Evolutionary conservation across 2,329 filamentous ascomycete genomes (phyloP).

Genomic region (Aspergillus niger): DNA sequence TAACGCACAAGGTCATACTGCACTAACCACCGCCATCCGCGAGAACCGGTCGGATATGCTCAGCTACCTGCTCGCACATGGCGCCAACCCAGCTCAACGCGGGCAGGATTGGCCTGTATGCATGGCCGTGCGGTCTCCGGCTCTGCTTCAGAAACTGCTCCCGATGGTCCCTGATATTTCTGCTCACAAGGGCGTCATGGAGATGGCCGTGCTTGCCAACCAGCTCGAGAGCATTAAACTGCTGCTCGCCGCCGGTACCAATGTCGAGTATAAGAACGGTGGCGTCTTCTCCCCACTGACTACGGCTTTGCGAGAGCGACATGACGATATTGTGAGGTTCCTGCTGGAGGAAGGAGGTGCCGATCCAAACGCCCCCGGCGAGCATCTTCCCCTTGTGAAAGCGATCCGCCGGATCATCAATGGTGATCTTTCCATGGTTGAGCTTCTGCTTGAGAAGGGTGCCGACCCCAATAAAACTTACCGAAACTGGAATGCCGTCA

Average conservation of each 20-base stretch:
- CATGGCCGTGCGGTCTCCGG: constrained; percentile 66
- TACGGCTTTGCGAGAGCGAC: constrained; percentile 65
- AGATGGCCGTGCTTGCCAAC: constrained; percentile 67
- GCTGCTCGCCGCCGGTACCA: constrained; percentile 64
- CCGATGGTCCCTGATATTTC: constrained; percentile 46
- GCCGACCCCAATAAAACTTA: constrained; percentile 70
- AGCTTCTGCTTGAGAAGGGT: constrained; percentile 63
- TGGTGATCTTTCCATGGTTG: constrained; percentile 61
- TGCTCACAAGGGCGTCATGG: constrained; percentile 62
- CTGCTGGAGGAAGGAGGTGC: constrained; percentile 64
- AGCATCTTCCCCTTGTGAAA: constrained; percentile 72
- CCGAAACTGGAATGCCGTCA: constrained; percentile 65
- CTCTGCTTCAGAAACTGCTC: constrained; percentile 61
- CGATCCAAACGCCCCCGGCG: constrained; percentile 67
- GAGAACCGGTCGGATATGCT: constrained; percentile 62
- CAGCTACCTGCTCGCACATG: constrained; percentile 59
- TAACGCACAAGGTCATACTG: constrained; percentile 59
- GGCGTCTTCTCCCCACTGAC: constrained; percentile 72
- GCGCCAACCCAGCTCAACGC: constrained; percentile 63
- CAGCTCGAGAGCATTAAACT: constrained; percentile 68
- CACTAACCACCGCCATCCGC: constrained; percentile 66
- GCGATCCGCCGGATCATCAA: constrained; percentile 62
- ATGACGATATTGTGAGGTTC: constrained; percentile 62
- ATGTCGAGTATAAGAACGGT: constrained; percentile 70
- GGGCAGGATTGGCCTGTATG: constrained; percentile 71